phyloP scores from a whole-genome alignment of 1,284 basidiomycete species.

The Peniophora sp. region DNA sequence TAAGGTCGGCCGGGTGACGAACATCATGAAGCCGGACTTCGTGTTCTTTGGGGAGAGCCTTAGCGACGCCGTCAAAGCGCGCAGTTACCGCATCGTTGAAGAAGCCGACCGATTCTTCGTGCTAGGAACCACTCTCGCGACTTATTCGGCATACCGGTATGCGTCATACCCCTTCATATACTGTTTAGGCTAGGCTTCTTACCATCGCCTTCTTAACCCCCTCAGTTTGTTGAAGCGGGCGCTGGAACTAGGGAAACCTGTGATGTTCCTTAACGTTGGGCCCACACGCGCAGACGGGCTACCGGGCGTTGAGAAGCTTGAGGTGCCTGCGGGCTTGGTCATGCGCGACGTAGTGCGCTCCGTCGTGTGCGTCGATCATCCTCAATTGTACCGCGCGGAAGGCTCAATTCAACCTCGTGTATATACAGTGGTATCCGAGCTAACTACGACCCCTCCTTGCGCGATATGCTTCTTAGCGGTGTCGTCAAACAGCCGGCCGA shows the following conservation, averaged over 20 bases:
- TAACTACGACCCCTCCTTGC: slow-evolving; percentile 31
- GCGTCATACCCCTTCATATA: not conserved
- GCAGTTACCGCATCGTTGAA: slow-evolving; percentile 56
- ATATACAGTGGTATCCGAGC: slow-evolving; percentile 31
- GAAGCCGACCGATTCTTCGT: slow-evolving; percentile 63
- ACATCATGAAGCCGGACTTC: slow-evolving; percentile 67
- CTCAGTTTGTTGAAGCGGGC: slow-evolving; percentile 75
- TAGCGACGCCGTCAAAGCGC: slow-evolving; percentile 45
- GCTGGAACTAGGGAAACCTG: slow-evolving; percentile 64
- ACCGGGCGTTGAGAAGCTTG: slow-evolving; percentile 68
- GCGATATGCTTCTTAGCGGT: slow-evolving; percentile 46
- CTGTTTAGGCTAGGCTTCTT: not conserved
- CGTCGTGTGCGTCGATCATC: slow-evolving; percentile 40
- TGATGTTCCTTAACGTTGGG: slow-evolving; percentile 79
- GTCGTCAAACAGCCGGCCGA: slow-evolving; percentile 39
- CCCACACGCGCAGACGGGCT: slow-evolving; percentile 79
- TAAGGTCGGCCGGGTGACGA: slow-evolving; percentile 41
- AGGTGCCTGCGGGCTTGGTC: slow-evolving; percentile 61
- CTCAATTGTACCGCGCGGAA: not conserved
- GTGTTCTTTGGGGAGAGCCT: slow-evolving; percentile 90
- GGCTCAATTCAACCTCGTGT: not conserved
- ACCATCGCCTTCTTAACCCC: not conserved
- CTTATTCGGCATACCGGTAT: slow-evolving; percentile 84
- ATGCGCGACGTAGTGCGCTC: slow-evolving; percentile 53
- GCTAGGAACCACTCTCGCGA: slow-evolving; percentile 85